These are phyloP conservation scores for Cladophialophora chaetospira DNA, from an alignment of 2,329 filamentous ascomycete genomes.

Conservation along the genomic window DNA sequence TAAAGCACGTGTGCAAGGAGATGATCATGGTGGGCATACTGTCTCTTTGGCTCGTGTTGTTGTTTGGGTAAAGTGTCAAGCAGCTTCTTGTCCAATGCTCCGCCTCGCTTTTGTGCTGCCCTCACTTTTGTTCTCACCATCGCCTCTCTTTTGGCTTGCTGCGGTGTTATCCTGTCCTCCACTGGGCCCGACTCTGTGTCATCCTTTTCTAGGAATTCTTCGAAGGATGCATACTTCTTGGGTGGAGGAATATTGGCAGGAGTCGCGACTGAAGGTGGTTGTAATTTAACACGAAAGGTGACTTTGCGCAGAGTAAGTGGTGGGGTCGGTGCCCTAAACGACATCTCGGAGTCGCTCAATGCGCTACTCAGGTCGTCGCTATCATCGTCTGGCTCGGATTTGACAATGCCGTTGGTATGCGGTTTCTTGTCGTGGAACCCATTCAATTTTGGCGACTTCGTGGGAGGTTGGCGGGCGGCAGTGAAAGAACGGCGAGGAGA, in stretches of 20 bases:
- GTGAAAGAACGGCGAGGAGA: conserved; percentile 8
- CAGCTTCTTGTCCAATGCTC: conserved; percentile 59
- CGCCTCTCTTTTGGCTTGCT: conserved; percentile 69
- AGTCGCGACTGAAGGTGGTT: conserved; percentile 53
- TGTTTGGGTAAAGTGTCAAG: conserved; percentile 64
- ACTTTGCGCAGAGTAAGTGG: conserved; percentile 37
- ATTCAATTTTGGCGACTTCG: conserved; percentile 12
- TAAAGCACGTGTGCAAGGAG: conserved; percentile 76
- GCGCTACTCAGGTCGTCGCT: conserved; percentile 10
- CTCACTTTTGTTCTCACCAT: conserved; percentile 68
- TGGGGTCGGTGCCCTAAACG: conserved; percentile 8
- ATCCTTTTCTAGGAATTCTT: conserved; percentile 65
- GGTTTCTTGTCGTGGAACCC: conserved; percentile 3
- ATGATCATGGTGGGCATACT: conserved; percentile 88
- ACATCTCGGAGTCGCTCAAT: background rate
- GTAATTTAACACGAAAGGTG: conserved; percentile 55
- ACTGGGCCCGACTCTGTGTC: conserved; percentile 47
- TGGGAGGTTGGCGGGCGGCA: background rate
- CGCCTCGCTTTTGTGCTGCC: conserved; percentile 72
- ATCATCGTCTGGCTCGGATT: conserved; percentile 17
- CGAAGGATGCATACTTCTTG: conserved; percentile 54
- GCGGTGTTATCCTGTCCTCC: conserved; percentile 54
- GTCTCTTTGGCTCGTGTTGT: conserved; percentile 70
- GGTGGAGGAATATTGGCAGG: conserved; percentile 52
- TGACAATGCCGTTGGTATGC: conserved; percentile 13